Percentiles rank a stretch among this genome's conserved stretches.
Conservation (phyloP, 306 rosid genomes). For the Castanea mollissima region DNA sequence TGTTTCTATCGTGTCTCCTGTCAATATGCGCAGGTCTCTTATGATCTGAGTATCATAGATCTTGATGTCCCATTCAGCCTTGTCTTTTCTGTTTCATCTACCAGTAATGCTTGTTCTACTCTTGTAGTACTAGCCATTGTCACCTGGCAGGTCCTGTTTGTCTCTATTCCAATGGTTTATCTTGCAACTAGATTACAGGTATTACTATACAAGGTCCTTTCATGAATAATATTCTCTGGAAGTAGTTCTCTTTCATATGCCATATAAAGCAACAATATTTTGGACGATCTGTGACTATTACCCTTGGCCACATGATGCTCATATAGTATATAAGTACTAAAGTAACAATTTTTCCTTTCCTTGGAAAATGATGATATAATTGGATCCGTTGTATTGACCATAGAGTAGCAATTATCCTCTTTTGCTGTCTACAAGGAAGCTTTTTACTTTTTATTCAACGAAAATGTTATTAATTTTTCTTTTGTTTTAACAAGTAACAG, state of each 20-base stretch:
- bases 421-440: too few species aligned
- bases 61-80: constrained; percentile 43
- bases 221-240: too few species aligned
- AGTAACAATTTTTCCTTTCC: too few species aligned
- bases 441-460: not conserved
- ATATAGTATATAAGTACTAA: not conserved
- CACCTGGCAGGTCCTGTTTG: constrained; percentile 56
- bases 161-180: constrained; percentile 41
- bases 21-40: constrained; percentile 36
- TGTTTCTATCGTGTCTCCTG: not conserved
- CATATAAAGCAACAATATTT: not conserved
- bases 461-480: not conserved
- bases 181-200: constrained; percentile 45
- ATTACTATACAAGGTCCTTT: not conserved
- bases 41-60: constrained; percentile 50
- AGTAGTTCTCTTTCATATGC: not conserved
- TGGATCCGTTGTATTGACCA: constrained; percentile 29
- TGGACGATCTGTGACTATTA: not conserved
- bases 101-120: constrained; percentile 21
- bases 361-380: too few species aligned
- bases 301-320: not conserved
- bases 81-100: constrained; percentile 12
- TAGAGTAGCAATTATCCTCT: not conserved
- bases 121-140: constrained; percentile 39
- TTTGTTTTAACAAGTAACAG: not conserved